Evolutionary conservation across 352 stramenopile genomes (phyloP).

Genomic region (Phytophthora pseudosyringae): DNA sequence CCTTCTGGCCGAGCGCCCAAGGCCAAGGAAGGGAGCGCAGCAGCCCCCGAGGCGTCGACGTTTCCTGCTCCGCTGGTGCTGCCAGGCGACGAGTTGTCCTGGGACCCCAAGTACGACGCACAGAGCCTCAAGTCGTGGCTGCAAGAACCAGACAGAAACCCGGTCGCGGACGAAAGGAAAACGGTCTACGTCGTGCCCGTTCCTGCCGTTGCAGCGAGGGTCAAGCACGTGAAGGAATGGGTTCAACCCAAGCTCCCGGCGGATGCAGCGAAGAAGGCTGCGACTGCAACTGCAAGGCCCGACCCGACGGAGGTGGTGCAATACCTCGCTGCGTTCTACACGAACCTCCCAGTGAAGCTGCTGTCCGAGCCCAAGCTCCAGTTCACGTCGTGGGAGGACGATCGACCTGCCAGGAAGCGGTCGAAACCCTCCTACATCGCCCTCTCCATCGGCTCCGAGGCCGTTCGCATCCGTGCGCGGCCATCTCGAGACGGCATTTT

Average conservation of each 20-base stretch:
- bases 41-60: constrained; percentile 2
- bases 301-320: constrained; percentile 12
- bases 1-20: constrained; percentile 18
- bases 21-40: background rate
- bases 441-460: constrained; percentile 25
- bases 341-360: constrained; percentile 26
- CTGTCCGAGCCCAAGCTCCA: constrained; percentile 24
- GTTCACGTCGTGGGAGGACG: constrained; percentile 25
- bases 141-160: constrained; percentile 24
- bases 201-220: constrained; percentile 17
- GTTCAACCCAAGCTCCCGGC: constrained; percentile 15
- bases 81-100: constrained; percentile 25
- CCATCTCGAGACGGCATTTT: constrained; percentile 30
- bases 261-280: background rate
- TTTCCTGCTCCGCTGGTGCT: constrained; percentile 26
- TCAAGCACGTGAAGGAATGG: constrained; percentile 26
- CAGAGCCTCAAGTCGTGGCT: constrained; percentile 33
- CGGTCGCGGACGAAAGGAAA: constrained; percentile 22
- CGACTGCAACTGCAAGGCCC: constrained; percentile 7
- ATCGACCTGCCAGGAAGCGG: constrained; percentile 16
- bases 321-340: constrained; percentile 27
- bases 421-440: constrained; percentile 22
- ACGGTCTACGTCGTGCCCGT: constrained; percentile 30
- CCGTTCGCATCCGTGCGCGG: constrained; percentile 24
- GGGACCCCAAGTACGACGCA: constrained; percentile 24